These are phyloP conservation scores for Sporodiniella umbellata DNA, from an alignment of 371 early-diverging fungal genomes.

Conservation along the genomic window DNA sequence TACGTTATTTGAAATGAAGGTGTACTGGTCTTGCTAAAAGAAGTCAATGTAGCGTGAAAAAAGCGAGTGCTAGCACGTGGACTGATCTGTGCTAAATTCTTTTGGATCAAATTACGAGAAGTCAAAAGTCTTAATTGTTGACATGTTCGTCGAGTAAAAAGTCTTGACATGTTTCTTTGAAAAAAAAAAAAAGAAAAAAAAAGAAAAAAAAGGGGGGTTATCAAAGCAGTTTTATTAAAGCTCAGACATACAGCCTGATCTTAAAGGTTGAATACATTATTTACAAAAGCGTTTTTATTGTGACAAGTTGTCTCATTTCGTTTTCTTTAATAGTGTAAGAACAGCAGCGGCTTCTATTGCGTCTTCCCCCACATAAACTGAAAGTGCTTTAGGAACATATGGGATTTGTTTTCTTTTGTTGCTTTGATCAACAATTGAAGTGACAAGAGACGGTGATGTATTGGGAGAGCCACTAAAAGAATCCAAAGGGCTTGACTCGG, in stretches of 20 bases:
- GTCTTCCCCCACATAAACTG: constrained; percentile 28
- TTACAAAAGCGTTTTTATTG: too few relatives aligned
- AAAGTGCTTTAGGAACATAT: constrained; percentile 9
- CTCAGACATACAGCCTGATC: too few relatives aligned
- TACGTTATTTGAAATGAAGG: background rate
- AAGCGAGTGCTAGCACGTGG: background rate
- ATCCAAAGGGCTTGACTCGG: constrained; percentile 21
- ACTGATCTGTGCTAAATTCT: background rate
- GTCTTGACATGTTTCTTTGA: background rate
- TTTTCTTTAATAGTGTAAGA: constrained; percentile 38
- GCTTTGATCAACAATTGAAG: background rate
- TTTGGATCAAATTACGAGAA: background rate
- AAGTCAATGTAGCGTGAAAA: background rate
- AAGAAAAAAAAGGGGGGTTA: background rate
- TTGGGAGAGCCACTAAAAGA: constrained; percentile 13
- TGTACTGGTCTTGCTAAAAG: background rate
- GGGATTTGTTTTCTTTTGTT: background rate
- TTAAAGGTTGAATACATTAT: too few relatives aligned
- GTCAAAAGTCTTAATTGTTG: background rate
- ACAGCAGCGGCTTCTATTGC: constrained; percentile 46
- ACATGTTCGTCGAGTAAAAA: background rate
- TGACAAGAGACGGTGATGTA: constrained; percentile 5
- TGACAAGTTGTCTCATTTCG: constrained; percentile 1
- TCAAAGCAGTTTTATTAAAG: too few relatives aligned
- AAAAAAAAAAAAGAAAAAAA: background rate